Percentiles rank a stretch among this genome's conserved stretches.
Evolutionary conservation across 148 eudicot species (phyloP).

Genomic region (Camellia sinensis): DNA sequence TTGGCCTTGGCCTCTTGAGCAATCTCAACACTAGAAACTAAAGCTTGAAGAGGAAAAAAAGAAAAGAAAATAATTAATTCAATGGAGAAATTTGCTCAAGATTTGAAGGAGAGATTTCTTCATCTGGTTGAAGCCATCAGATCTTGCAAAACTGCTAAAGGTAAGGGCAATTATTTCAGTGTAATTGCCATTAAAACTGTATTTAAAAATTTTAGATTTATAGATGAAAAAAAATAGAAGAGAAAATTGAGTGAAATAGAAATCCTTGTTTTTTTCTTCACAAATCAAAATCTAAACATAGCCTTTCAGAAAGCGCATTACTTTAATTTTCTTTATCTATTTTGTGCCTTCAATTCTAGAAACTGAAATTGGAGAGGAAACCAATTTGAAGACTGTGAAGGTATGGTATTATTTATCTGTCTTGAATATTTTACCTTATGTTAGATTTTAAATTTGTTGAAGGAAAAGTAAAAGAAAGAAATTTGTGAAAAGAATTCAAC

Average conservation of each 20-base stretch:
- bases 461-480: too few relatives aligned
- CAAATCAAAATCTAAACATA: too few relatives aligned
- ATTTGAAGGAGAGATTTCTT: neutral
- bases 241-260: too few relatives aligned
- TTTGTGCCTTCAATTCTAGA: neutral
- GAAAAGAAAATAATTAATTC: neutral
- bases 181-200: too few relatives aligned
- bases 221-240: too few relatives aligned
- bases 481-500: too few relatives aligned
- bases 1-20: neutral
- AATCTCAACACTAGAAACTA: too few relatives aligned
- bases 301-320: too few relatives aligned
- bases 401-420: neutral
- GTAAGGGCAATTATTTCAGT: neutral
- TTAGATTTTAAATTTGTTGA: too few relatives aligned
- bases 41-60: neutral
- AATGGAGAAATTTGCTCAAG: neutral
- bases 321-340: neutral
- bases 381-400: neutral
- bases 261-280: too few relatives aligned
- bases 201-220: too few relatives aligned
- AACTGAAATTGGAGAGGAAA: neutral
- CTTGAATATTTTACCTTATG: too few relatives aligned
- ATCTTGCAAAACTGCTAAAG: neutral
- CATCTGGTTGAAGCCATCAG: conserved; percentile 1